Evolutionary conservation across 208 protist genomes (phyloP).

Genomic region (Leishmania martiniquensis): DNA sequence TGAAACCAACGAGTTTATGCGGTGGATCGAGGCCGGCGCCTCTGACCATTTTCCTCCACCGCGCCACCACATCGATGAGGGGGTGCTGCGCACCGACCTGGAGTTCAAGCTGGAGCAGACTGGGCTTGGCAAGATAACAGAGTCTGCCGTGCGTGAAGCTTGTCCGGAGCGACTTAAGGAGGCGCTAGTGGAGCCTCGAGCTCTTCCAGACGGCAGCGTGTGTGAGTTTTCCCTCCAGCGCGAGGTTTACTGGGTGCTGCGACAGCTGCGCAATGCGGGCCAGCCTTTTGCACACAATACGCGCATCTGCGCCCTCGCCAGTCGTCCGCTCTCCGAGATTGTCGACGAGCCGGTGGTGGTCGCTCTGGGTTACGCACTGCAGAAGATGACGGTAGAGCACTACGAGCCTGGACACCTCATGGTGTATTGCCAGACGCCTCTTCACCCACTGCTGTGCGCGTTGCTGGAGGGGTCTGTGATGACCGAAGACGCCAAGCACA

Average conservation of each 20-base stretch:
- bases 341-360: slow-evolving; percentile 70
- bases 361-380: slow-evolving; percentile 67
- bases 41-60: slow-evolving; percentile 15
- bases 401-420: slow-evolving; percentile 82
- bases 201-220: slow-evolving; percentile 50
- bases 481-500: slow-evolving; percentile 58
- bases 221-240: slow-evolving; percentile 60
- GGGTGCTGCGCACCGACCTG: slow-evolving; percentile 28
- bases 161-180: slow-evolving; percentile 74
- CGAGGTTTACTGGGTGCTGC: slow-evolving; percentile 86
- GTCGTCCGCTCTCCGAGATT: slow-evolving; percentile 44
- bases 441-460: slow-evolving; percentile 76
- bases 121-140: slow-evolving; percentile 55
- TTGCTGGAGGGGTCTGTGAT: slow-evolving; percentile 66
- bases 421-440: slow-evolving; percentile 77
- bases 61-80: slow-evolving; percentile 5
- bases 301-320: slow-evolving; percentile 66
- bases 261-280: slow-evolving; percentile 70
- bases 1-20: slow-evolving; percentile 62
- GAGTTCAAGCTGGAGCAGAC: slow-evolving; percentile 76
- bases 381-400: slow-evolving; percentile 74
- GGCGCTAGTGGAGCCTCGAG: slow-evolving; percentile 41
- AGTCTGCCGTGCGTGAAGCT: slow-evolving; percentile 39
- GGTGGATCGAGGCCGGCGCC: slow-evolving; percentile 64
- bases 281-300: slow-evolving; percentile 86